A percentile compares a stretch with the other conserved stretches of the same genome.
Evolutionary conservation across 2,329 filamentous ascomycete genomes (phyloP).

Genomic region (Thielaviopsis ethacetica): DNA sequence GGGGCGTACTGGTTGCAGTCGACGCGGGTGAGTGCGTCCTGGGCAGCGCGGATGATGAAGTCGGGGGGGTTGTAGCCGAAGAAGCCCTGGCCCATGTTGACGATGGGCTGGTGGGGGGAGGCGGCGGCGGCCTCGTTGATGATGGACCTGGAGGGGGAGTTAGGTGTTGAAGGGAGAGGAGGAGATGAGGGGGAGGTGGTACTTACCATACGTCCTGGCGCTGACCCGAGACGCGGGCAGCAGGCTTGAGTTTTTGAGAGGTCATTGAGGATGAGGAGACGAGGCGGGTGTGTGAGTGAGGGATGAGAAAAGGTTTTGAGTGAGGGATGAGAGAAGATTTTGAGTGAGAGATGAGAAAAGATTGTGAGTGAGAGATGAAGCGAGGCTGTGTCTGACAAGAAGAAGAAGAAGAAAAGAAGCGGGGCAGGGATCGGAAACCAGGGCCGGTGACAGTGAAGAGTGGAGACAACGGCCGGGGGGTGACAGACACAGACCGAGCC

Average conservation of each 20-base stretch:
- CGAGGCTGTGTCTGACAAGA: too few species aligned
- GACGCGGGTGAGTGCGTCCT: slow-evolving; percentile 71
- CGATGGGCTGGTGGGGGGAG: slow-evolving; percentile 45
- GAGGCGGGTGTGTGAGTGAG: neutral
- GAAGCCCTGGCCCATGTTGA: slow-evolving; percentile 54
- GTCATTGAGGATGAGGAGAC: slow-evolving; percentile 14
- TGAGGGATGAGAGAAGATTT: too few species aligned
- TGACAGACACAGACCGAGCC: too few species aligned
- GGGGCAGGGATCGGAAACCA: too few species aligned
- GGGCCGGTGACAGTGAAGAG: too few species aligned
- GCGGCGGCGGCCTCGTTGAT: slow-evolving; percentile 49
- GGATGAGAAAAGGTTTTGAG: too few species aligned
- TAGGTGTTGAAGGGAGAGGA: too few species aligned
- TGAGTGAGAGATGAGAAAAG: too few species aligned
- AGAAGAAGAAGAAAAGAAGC: too few species aligned
- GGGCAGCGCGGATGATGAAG: slow-evolving; percentile 84
- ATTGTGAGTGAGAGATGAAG: too few species aligned
- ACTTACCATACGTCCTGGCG: slow-evolving; percentile 37
- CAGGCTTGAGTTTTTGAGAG: slow-evolving; percentile 31
- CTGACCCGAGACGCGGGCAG: slow-evolving; percentile 31
- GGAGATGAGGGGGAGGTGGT: neutral
- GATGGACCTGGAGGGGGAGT: slow-evolving; percentile 41
- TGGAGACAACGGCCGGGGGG: too few species aligned
- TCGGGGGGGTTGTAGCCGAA: slow-evolving; percentile 88
- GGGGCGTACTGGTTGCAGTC: slow-evolving; percentile 99